These are phyloP conservation scores for Cymodocea nodosa DNA, from an alignment of 116 monocot genomes.

Conservation along the genomic window DNA sequence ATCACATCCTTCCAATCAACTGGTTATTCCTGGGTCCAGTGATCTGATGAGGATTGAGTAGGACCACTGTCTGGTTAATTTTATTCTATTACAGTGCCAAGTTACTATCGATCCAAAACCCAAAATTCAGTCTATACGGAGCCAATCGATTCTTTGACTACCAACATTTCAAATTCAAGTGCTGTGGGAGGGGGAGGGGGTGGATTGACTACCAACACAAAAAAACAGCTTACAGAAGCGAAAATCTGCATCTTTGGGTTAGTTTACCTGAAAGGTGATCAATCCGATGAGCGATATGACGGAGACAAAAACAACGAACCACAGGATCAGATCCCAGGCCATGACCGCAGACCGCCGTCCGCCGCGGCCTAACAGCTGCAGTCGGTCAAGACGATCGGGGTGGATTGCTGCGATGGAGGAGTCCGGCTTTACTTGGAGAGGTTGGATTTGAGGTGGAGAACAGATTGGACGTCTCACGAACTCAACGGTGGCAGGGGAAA, in stretches of 20 bases:
- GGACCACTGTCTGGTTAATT: neutral
- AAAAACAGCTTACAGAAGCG: neutral
- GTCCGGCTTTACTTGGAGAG: too few species aligned
- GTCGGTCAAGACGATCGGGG: too few species aligned
- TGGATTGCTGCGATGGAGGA: too few species aligned
- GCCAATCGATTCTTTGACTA: too few species aligned
- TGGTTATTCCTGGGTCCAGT: too few species aligned
- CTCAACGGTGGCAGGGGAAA: too few species aligned
- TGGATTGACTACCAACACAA: neutral
- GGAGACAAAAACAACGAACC: constrained; percentile 28
- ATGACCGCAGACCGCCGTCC: constrained; percentile 8
- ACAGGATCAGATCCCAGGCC: constrained; percentile 36
- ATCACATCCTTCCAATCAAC: too few species aligned
- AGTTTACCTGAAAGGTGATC: constrained; percentile 27
- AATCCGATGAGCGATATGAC: constrained; percentile 28
- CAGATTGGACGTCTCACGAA: too few species aligned
- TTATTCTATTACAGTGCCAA: neutral
- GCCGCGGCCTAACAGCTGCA: neutral
- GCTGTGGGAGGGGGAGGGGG: too few species aligned
- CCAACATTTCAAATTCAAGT: too few species aligned
- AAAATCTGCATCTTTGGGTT: neutral
- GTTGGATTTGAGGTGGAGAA: too few species aligned
- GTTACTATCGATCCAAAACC: neutral
- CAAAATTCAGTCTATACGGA: neutral
- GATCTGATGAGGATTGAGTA: neutral